Base-by-base conservation (phyloP, 2,329 filamentous ascomycete species). In the Graphilbum sp. region DNA sequence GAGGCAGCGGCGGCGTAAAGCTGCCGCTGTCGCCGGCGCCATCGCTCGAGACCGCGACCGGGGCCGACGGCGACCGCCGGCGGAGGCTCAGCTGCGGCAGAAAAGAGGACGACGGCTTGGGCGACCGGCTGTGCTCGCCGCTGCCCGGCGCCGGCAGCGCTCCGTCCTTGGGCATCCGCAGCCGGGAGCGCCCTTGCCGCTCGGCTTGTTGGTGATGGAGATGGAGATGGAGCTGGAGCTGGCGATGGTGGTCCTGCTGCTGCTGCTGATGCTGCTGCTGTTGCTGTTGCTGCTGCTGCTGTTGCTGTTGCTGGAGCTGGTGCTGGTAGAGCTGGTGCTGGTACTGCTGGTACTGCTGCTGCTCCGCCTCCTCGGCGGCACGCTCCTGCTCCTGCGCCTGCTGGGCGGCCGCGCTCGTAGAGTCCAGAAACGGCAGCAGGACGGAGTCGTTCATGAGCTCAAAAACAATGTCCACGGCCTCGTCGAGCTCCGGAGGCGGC, bases 391-490 rank as follows among this genome's bases (percentile, higher is more conserved):
- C 47, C 7, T 34, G 30, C 23, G 25, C 16, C 8, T 34, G 30
- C 15, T 12, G n/a, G 19, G 37, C 29, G 21, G 33, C 23, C 2
- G 61, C 52, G 5, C 60, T 50, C n/a, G 70, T 59, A 0, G 69
- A 71, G 45, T 94, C 88, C 38, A 96, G 67, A 53, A 96, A 98
- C 0, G 88, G 87, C 1, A 94, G 77, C 37, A 96, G 66, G 1
- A 96, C 83, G 4, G 87, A 95, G 54, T 96, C 90, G 50, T 94
- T 92, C 87, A 98, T 96, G 40, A 98, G 65, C 49, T 96, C 90
- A 55, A 88, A 87, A 31, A 95, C 83, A 43, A 94, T 92, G 44
- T 72, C 71, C 19, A 93, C 81, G 17, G 90, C 86, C 36, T 82
- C 72, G 43, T 92, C 80, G 15, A 98, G 65, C 39, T 76, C 72